phyloP scores from a whole-genome alignment of 352 stramenopile genomes.

The Plasmopara viticola region DNA sequence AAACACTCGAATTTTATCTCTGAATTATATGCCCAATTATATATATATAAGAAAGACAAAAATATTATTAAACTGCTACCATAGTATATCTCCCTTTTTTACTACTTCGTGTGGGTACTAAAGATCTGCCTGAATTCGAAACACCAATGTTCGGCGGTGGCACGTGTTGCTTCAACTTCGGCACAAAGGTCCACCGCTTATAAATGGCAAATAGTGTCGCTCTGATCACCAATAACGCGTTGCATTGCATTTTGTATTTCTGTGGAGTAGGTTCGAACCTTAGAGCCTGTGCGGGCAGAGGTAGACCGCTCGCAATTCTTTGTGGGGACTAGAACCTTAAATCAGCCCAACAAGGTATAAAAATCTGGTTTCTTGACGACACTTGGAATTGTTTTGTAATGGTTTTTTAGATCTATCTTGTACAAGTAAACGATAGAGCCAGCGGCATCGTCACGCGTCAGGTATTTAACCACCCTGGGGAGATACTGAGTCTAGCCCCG shows the following conservation, averaged over 20 bases:
- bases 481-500: constrained; percentile 45
- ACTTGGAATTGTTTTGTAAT: constrained; percentile 6
- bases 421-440: constrained; percentile 43
- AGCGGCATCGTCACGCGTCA: constrained; percentile 35
- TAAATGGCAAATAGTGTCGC: background rate
- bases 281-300: constrained; percentile 61
- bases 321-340: constrained; percentile 54
- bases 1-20: too few species aligned
- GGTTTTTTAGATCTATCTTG: constrained; percentile 37
- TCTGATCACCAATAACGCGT: background rate
- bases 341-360: constrained; percentile 59
- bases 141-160: background rate
- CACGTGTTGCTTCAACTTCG: constrained; percentile 37
- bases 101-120: too few species aligned
- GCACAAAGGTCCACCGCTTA: constrained; percentile 22
- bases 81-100: too few species aligned
- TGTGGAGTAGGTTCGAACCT: constrained; percentile 40
- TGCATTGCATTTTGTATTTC: too few species aligned
- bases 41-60: too few species aligned
- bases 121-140: background rate
- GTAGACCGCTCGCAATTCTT: constrained; percentile 63
- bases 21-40: too few species aligned
- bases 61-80: too few species aligned
- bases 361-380: background rate
- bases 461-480: constrained; percentile 38